Conservation (phyloP, 148 eudicot species). For the Vaccinium myrtillus region DNA sequence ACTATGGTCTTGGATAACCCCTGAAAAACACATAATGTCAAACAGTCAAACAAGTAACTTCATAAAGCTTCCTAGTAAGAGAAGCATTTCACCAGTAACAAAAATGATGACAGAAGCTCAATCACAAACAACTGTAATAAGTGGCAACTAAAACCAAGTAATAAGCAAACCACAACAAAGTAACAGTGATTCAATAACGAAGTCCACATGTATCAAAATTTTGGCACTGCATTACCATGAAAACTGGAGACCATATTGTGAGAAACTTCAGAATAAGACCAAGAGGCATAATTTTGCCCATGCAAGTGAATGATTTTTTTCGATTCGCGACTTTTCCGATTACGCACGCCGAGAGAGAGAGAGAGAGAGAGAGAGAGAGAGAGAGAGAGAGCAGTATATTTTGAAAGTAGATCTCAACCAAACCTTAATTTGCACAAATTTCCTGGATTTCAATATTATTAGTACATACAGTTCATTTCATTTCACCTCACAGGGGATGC, state of each 20-base stretch:
- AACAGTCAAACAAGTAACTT: background rate
- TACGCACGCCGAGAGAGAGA: too few relatives aligned
- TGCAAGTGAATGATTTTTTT: background rate
- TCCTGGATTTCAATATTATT: background rate
- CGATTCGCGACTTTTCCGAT: too few relatives aligned
- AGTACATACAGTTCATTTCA: background rate
- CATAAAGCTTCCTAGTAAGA: background rate
- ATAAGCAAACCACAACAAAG: too few relatives aligned
- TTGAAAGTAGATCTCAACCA: background rate
- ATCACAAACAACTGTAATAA: too few relatives aligned
- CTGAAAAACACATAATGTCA: background rate
- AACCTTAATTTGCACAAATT: too few relatives aligned
- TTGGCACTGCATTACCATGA: background rate
- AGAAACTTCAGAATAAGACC: background rate
- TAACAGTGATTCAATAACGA: too few relatives aligned
- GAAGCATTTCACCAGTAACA: background rate
- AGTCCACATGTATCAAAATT: background rate
- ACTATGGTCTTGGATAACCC: background rate
- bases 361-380: slow-evolving; percentile 1
- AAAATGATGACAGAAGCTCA: background rate
- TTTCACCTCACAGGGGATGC: background rate
- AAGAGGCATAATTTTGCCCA: background rate
- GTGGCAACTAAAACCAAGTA: too few relatives aligned
- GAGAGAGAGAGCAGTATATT: background rate
- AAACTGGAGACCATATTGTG: background rate